Percentiles rank a stretch among this genome's conserved stretches.
Conservation (phyloP, 2,329 filamentous ascomycete species). For the Didymella exigua region DNA sequence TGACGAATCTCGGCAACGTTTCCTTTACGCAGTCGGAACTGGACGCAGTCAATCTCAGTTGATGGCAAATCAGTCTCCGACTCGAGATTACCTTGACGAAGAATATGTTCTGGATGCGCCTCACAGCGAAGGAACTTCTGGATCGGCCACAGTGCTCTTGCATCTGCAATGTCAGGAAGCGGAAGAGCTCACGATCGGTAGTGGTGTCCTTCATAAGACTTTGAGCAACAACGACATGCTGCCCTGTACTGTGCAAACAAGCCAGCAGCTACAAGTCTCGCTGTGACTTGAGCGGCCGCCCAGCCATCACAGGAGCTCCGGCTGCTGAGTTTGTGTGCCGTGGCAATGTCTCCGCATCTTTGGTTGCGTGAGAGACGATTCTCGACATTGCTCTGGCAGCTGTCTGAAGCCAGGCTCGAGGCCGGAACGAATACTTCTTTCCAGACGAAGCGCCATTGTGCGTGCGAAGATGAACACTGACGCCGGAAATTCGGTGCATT, state of each 20-base stretch:
- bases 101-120: background rate
- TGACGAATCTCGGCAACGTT: slow-evolving; percentile 5
- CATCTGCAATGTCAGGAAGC: background rate
- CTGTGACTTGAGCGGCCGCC: no score
- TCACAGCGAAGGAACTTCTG: background rate
- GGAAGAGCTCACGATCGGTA: background rate
- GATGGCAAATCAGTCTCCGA: no score
- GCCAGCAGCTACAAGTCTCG: background rate
- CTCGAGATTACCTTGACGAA: background rate
- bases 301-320: no score
- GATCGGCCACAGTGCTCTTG: background rate
- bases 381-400: no score
- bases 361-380: no score
- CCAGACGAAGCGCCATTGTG: no score
- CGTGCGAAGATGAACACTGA: no score
- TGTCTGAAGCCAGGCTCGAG: no score
- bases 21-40: slow-evolving; percentile 24
- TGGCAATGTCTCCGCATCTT: no score
- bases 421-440: no score
- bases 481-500: no score
- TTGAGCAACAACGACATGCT: background rate
- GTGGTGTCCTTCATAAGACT: background rate
- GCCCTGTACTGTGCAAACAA: background rate
- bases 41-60: background rate
- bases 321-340: no score